Base-by-base conservation (phyloP, 2,329 filamentous ascomycete species). In the Apiospora marii region DNA sequence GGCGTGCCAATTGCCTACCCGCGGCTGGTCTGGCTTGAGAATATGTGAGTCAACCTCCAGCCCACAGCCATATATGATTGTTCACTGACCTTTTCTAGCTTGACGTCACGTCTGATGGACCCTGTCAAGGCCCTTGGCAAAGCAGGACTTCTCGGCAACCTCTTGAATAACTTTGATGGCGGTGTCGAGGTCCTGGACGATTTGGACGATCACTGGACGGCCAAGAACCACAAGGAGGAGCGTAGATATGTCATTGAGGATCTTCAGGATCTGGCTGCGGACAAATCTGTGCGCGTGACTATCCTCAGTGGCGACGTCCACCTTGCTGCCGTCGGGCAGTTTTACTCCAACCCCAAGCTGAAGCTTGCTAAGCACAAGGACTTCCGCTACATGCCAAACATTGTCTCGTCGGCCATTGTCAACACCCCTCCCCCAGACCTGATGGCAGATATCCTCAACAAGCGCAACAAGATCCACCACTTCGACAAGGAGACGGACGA, bases 141-240 rank as follows among this genome's bases (percentile, higher is more conserved):
- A 78, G 89, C 92, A 48, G 95, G 96, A 1, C 83, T 97, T 76
- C 87, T 98, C 70, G 94, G 94, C 4, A 89, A 89, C 73, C 90
- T 97, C 61, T 86, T 97, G 51, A 98, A 98, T 84, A 93, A 93
- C 76, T 95, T 98, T 77, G 95, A 98, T 79, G 95, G 94, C 30
- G 94, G 94, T 24, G 93, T 96, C 7, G 96, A 98, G 82, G 93
- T 98, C 19, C 86, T 97, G 41, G 95, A 98, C 80, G 95, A 97
- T 78, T 85, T 98, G 13, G 96, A 98, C 80, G 96, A 98, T 81
- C 96, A 99, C 80, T 99, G 96, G 96, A 98, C 96, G 0, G 94
- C 96, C 49, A 97, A 94, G 80, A 94, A 95, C 79, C 95, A 98
- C 85, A 99, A 98, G 81, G 88, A 91, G 37, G 96, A 99, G 83